Conservation (phyloP, 2,329 filamentous ascomycete genomes). For the Akanthomyces muscarius region DNA sequence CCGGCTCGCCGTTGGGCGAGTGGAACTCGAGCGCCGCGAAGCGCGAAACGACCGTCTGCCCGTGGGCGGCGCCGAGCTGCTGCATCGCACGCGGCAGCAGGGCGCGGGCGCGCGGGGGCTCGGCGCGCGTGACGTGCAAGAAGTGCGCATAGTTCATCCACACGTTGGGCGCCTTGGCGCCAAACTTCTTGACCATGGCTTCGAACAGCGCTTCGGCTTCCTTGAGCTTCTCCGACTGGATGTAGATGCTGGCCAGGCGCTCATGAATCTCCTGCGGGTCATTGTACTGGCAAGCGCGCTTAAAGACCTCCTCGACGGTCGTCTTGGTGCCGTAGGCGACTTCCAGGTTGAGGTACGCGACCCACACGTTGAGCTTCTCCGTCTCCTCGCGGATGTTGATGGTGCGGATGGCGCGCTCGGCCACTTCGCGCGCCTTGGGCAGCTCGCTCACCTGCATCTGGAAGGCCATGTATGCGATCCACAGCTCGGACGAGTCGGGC, state of each 20-base stretch:
- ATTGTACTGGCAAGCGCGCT: constrained; percentile 89
- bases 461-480: constrained; percentile 99
- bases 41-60: constrained; percentile 69
- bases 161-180: constrained; percentile 71
- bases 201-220: constrained; percentile 89
- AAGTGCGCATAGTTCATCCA: constrained; percentile 97
- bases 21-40: constrained; percentile 92
- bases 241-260: constrained; percentile 88
- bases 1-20: constrained; percentile 74
- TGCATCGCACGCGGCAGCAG: constrained; percentile 82
- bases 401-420: constrained; percentile 82
- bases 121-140: constrained; percentile 68
- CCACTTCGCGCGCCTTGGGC: constrained; percentile 81
- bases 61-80: constrained; percentile 66
- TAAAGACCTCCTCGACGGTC: constrained; percentile 79
- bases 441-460: constrained; percentile 89
- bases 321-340: constrained; percentile 84
- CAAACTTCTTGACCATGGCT: constrained; percentile 81
- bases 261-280: constrained; percentile 87
- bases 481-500: constrained; percentile 87
- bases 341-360: constrained; percentile 90
- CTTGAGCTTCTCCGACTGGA: constrained; percentile 77
- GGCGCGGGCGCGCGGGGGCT: constrained; percentile 69
- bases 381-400: constrained; percentile 88
- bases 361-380: constrained; percentile 94